Evolutionary conservation across 192 early-diverging fungal genomes (phyloP), one percentile per base, ranked within the genome.

Genomic region (Phlyctochytrium bullatum): DNA sequence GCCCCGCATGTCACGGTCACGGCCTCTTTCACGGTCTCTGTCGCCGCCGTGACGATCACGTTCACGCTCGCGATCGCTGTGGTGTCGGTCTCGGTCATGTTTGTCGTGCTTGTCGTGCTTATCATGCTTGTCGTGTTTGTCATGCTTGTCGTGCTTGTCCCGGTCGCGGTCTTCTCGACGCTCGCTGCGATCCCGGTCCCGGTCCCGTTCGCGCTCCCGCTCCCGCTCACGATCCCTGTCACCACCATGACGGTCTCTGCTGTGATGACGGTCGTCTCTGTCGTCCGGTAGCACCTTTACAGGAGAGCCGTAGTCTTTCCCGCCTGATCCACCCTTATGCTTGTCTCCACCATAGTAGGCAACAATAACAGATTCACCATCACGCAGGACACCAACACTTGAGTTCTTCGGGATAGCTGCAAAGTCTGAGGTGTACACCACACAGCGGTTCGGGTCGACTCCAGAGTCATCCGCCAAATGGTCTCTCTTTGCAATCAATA

Each of bases 361-460:
- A 28, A 68, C 71, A 23, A 73, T 51, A 16, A 73, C 56, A 47
- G 35, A 52, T 29, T 73, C 71, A 1, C 71, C 71, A 59, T 73
- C 71, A 36, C 71, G 63, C 25, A 73, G 59, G 20, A 73, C 52
- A 10, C 71, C 71, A 40, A 73, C 36, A 61, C 59, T 61, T n/a
- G 59, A 20, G 33, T 40, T 56, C n/a, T 52, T 68, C 30, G 71
- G 51, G 17, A 73, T 52, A 23, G 66, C 65, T 17, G 66, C 71
- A 53, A 73, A 73, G 36, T 73, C 71, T 12, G 50, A 27, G 4
- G 71, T 62, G 36, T 73, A 73, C 28, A 73, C 50, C 3, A 34
- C 29, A 50, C 65, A 61, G 2, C 24, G 3, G 34, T 67, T 59
- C 33, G 61, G 25, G 50, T 73, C 59, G 32, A 73, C 50, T 1